phyloP scores from a whole-genome alignment of 2,329 filamentous ascomycete genomes.

The Myriangium duriaei region DNA sequence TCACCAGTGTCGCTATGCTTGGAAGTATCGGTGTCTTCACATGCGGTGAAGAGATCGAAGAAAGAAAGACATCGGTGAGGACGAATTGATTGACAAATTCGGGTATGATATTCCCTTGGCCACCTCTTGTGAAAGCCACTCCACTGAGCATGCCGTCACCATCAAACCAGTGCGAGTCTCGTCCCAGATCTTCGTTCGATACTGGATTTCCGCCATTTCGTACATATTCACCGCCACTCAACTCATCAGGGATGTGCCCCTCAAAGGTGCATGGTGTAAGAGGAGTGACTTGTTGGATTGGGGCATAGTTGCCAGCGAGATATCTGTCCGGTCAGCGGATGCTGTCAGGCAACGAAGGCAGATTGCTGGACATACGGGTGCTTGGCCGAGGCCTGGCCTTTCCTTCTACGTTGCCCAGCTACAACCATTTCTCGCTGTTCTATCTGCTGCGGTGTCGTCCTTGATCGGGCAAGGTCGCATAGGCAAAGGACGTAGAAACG shows the following conservation, averaged over 20 bases:
- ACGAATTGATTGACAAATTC: conserved; percentile 60
- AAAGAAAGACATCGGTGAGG: conserved; percentile 53
- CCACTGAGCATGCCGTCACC: conserved; percentile 64
- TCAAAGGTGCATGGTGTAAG: conserved; percentile 46
- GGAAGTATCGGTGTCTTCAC: conserved; percentile 49
- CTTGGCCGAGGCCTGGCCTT: conserved; percentile 15
- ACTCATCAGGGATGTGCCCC: conserved; percentile 50
- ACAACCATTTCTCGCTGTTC: conserved; percentile 7
- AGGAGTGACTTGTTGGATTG: conserved; percentile 43
- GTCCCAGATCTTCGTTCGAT: conserved; percentile 45
- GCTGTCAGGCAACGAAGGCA: conserved; percentile 7
- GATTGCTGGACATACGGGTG: conserved; percentile 29
- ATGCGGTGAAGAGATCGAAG: conserved; percentile 34
- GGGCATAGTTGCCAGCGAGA: conserved; percentile 57
- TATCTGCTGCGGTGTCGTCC: neutral
- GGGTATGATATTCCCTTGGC: conserved; percentile 36
- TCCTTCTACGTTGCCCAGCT: conserved; percentile 21
- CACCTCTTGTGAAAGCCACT: conserved; percentile 43
- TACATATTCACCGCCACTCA: conserved; percentile 58
- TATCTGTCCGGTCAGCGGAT: conserved; percentile 30
- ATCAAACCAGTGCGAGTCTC: conserved; percentile 62
- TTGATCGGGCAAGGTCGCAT: too few species aligned
- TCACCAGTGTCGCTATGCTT: conserved; percentile 54
- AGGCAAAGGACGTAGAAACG: neutral
- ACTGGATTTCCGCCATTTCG: conserved; percentile 60